These are phyloP conservation scores for Entomortierella chlamydospora DNA, from an alignment of 192 early-diverging fungal species.

Conservation along the genomic window DNA sequence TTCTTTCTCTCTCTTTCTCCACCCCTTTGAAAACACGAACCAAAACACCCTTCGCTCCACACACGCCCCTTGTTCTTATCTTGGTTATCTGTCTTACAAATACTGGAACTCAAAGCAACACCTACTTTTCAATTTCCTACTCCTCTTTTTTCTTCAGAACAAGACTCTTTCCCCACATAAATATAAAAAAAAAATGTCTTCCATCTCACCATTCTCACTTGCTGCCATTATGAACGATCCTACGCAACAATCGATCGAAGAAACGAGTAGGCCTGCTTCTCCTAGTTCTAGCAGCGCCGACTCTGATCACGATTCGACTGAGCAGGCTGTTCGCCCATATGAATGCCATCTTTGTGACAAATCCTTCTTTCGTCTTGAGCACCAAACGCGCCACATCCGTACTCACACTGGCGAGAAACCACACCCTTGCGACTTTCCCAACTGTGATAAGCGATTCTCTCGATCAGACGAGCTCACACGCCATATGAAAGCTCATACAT, in stretches of 20 bases:
- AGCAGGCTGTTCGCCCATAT: conserved; percentile 68
- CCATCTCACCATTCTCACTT: conserved; percentile 42
- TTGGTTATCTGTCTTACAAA: conserved; percentile 8
- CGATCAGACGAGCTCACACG: conserved; percentile 84
- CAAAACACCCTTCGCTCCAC: not conserved
- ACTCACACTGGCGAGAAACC: conserved; percentile 91
- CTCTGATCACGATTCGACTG: conserved; percentile 37
- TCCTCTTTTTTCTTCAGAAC: not conserved
- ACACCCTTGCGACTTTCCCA: conserved; percentile 78
- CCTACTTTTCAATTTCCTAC: not conserved
- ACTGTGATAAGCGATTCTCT: conserved; percentile 85
- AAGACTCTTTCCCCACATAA: not conserved
- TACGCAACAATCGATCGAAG: conserved; percentile 3
- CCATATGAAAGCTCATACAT: conserved; percentile 72
- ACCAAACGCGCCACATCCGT: conserved; percentile 84
- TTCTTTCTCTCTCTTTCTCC: not conserved
- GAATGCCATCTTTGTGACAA: conserved; percentile 80
- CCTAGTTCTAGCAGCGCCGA: conserved; percentile 21
- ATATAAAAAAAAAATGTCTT: conserved; percentile 18
- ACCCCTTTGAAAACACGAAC: not conserved
- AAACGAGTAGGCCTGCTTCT: conserved; percentile 13
- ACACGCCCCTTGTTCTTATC: conserved; percentile 23
- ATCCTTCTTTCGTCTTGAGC: conserved; percentile 81
- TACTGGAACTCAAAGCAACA: not conserved
- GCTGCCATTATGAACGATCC: conserved; percentile 53